Conservation (phyloP, 2,329 filamentous ascomycete species). For the Calonectria naviculata region DNA sequence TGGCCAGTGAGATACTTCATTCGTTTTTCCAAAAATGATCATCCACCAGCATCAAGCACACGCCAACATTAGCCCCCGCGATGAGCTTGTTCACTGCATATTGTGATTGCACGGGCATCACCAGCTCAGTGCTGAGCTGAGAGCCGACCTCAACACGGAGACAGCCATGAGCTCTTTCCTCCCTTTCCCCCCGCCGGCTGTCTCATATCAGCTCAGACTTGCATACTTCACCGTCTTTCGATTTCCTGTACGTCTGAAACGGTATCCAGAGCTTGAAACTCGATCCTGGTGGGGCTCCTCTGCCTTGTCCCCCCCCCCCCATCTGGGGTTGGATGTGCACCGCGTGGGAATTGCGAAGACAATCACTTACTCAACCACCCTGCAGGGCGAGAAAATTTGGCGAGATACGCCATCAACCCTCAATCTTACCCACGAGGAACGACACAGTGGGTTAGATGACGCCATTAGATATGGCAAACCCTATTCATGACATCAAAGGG, state of each 20-base stretch:
- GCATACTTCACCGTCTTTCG: conserved; percentile 4
- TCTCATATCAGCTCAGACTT: conserved; percentile 1
- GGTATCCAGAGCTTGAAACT: background rate
- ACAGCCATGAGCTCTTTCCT: background rate
- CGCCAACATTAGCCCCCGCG: background rate
- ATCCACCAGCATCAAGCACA: background rate
- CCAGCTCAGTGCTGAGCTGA: background rate
- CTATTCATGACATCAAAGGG: background rate
- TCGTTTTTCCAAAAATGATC: background rate
- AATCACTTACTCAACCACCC: background rate
- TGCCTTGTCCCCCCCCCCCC: background rate
- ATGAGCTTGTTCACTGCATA: background rate
- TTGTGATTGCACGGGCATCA: background rate
- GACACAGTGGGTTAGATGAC: background rate
- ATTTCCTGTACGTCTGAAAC: background rate
- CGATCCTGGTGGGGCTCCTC: background rate
- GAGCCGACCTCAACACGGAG: background rate
- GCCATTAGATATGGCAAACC: background rate
- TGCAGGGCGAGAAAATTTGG: background rate
- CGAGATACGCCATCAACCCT: background rate
- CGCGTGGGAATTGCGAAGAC: background rate
- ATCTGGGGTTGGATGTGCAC: background rate
- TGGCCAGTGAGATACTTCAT: conserved; percentile 8
- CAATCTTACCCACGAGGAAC: background rate
- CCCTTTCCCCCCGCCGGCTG: background rate